Evolutionary conservation across 139 green algal genomes (phyloP).

Genomic region (Chlorella sp.): DNA sequence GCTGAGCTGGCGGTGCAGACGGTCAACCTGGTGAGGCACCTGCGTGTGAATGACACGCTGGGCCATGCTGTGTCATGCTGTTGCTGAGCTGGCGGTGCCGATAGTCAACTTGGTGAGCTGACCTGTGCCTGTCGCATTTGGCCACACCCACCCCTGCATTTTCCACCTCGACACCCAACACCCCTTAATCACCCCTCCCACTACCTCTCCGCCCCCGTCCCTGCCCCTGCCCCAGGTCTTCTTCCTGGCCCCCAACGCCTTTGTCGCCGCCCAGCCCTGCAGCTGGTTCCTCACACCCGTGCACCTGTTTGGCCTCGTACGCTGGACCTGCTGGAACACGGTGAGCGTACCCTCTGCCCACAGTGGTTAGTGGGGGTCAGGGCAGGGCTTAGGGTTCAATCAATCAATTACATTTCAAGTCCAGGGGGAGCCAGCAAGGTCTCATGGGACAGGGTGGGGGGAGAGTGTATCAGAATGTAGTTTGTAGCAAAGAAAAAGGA

Average conservation of each 20-base stretch:
- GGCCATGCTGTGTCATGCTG: neutral
- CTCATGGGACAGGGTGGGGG: too few species aligned
- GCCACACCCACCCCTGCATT: neutral
- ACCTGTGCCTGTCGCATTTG: too few species aligned
- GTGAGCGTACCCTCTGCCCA: neutral
- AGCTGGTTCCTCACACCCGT: slow-evolving; percentile 21
- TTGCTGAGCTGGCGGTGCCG: neutral
- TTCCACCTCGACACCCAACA: neutral
- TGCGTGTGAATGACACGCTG: neutral
- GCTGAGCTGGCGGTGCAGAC: slow-evolving; percentile 12
- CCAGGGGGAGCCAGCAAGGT: too few species aligned
- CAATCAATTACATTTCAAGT: too few species aligned
- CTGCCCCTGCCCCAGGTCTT: neutral
- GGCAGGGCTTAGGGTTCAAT: too few species aligned
- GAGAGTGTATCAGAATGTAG: too few species aligned
- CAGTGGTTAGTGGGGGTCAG: too few species aligned
- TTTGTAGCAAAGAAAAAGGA: too few species aligned
- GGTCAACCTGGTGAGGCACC: slow-evolving; percentile 14
- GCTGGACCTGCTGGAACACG: slow-evolving; percentile 26
- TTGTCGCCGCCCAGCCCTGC: neutral
- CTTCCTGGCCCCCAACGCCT: slow-evolving; percentile 24
- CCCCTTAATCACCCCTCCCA: neutral
- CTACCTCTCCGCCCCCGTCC: neutral
- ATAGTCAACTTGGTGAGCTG: slow-evolving; percentile 6
- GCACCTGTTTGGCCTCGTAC: neutral